These are phyloP conservation scores for Pseudisothecium myosuroides DNA, from an alignment of 225 moss, liverwort and hornwort species.

Conservation along the genomic window DNA sequence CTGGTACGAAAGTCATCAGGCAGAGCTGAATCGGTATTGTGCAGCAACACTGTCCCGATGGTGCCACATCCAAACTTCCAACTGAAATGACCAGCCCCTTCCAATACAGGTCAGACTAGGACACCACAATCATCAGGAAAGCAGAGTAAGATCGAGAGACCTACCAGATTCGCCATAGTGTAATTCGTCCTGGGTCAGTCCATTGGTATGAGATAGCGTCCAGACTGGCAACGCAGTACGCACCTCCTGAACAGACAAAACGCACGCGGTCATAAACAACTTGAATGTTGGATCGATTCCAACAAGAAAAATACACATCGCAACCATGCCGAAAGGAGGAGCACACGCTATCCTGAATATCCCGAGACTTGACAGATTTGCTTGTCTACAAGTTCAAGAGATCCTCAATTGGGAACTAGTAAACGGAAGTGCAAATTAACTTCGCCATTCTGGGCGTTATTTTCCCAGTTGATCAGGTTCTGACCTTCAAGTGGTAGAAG, in stretches of 20 bases:
- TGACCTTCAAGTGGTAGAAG: background rate
- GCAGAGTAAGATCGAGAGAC: background rate
- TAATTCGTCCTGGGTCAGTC: conserved; percentile 62
- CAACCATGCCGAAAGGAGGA: background rate
- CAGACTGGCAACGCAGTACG: conserved; percentile 77
- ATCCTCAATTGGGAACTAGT: background rate
- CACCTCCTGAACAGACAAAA: conserved; percentile 46
- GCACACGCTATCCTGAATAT: background rate
- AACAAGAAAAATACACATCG: background rate
- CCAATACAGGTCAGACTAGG: background rate
- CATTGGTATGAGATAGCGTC: conserved; percentile 67
- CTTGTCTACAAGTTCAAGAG: too few species aligned
- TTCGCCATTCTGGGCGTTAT: background rate
- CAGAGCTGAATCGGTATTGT: background rate
- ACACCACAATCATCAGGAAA: background rate
- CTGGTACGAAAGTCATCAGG: background rate
- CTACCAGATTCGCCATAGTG: conserved; percentile 86
- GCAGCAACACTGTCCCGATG: background rate
- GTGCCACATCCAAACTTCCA: background rate
- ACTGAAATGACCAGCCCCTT: background rate
- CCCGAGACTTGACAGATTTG: background rate
- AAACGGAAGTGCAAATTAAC: background rate
- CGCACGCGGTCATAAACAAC: background rate
- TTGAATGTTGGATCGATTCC: background rate
- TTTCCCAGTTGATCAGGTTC: background rate